These are phyloP conservation scores for Coemansia sp. DNA, from an alignment of 192 early-diverging fungal genomes.

Conservation along the genomic window DNA sequence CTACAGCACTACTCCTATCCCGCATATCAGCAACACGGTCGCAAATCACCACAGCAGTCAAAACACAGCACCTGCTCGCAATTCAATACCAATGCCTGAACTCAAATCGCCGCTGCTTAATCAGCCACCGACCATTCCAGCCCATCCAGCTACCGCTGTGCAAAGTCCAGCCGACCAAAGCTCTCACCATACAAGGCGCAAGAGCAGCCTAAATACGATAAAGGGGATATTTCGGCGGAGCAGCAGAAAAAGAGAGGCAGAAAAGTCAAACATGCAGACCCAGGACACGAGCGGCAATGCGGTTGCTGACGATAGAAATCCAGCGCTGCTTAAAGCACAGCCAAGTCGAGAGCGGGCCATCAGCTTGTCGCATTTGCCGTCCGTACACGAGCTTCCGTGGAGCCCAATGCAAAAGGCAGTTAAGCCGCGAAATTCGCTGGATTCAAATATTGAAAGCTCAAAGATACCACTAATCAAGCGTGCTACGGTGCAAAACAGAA, in stretches of 20 bases:
- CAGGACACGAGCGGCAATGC: not conserved
- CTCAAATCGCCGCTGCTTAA: not conserved
- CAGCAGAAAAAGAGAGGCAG: slow-evolving; percentile 15
- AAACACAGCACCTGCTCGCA: not conserved
- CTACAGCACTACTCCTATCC: not conserved
- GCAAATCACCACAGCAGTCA: not conserved
- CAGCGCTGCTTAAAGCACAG: not conserved
- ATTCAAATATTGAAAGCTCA: not conserved
- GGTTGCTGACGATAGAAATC: not conserved
- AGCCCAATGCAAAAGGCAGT: slow-evolving; percentile 12
- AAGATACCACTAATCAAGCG: slow-evolving; percentile 25
- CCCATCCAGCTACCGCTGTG: not conserved
- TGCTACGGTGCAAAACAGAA: slow-evolving; percentile 25
- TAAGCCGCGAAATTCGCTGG: slow-evolving; percentile 1
- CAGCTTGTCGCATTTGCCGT: slow-evolving; percentile 17
- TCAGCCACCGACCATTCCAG: not conserved
- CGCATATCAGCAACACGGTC: not conserved
- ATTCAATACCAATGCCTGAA: slow-evolving; percentile 17
- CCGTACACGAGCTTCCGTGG: not conserved
- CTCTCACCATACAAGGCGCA: slow-evolving; percentile 22
- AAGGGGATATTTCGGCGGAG: slow-evolving; percentile 37
- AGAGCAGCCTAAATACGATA: slow-evolving; percentile 34
- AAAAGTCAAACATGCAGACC: not conserved
- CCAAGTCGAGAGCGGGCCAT: slow-evolving; percentile 19
- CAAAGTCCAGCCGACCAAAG: not conserved